Percentiles rank a stretch among this genome's conserved stretches.
Conservation (phyloP, 192 early-diverging fungal genomes). For the Gonapodya sp. region DNA sequence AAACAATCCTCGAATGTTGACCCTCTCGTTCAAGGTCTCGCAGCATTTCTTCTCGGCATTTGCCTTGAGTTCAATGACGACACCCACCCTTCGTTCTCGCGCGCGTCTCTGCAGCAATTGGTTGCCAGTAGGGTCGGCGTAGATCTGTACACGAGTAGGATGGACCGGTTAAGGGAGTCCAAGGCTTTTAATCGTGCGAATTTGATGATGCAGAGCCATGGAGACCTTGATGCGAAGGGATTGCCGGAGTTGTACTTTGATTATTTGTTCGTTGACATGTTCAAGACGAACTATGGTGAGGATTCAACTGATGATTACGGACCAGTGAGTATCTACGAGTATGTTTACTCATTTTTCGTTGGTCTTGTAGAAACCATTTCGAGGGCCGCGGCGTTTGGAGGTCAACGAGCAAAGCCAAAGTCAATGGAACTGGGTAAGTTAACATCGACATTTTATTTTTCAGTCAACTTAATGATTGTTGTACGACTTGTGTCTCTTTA, state of each 20-base stretch:
- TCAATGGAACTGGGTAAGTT: neutral
- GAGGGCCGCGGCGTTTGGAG: neutral
- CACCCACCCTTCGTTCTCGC: constrained; percentile 55
- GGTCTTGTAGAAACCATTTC: neutral
- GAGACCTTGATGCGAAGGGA: constrained; percentile 46
- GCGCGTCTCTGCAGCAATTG: constrained; percentile 70
- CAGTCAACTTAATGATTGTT: too few species aligned
- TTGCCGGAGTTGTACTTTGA: constrained; percentile 72
- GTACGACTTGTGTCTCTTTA: too few species aligned
- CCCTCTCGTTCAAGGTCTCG: constrained; percentile 78
- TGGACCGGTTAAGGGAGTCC: constrained; percentile 77
- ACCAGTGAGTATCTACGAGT: neutral
- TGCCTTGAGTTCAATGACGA: constrained; percentile 85
- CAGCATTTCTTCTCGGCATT: constrained; percentile 76
- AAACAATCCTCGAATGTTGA: constrained; percentile 76
- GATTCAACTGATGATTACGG: neutral
- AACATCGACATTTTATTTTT: too few species aligned
- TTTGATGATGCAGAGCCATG: constrained; percentile 19
- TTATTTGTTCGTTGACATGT: constrained; percentile 70
- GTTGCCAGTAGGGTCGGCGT: constrained; percentile 74
- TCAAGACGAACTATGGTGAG: constrained; percentile 71
- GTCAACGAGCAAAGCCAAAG: neutral
- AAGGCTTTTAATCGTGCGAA: constrained; percentile 59
- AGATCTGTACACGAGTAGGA: constrained; percentile 74
- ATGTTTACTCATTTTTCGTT: too few species aligned